Conservation (phyloP, 164 flowering plant genomes). For the Umbellularia californica region DNA sequence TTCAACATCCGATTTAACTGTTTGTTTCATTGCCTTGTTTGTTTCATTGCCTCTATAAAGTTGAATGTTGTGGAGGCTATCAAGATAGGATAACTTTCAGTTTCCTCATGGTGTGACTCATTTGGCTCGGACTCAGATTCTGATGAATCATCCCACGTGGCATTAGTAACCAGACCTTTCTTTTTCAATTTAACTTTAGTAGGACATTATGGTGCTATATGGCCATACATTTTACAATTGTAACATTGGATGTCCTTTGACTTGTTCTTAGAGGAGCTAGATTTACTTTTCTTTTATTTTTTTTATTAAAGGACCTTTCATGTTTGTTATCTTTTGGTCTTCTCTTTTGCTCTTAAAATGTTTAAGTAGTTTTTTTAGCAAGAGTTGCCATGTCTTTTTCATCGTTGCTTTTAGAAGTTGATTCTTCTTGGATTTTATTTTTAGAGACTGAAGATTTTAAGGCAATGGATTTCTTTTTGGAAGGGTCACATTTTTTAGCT, state of each 20-base stretch:
- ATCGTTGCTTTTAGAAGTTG: not conserved
- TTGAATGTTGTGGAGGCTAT: too few relatives aligned
- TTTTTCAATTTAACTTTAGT: not conserved
- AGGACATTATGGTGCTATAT: not conserved
- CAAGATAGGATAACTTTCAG: too few relatives aligned
- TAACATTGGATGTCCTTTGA: not conserved
- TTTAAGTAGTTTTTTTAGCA: too few relatives aligned
- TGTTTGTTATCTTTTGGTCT: too few relatives aligned
- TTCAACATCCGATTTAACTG: too few relatives aligned
- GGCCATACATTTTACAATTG: not conserved
- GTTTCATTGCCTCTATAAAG: too few relatives aligned
- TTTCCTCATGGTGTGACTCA: too few relatives aligned
- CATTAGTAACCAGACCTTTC: not conserved
- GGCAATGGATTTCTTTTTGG: not conserved
- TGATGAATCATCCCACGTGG: not conserved
- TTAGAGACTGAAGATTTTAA: not conserved
- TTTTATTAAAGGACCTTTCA: not conserved
- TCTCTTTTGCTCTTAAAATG: too few relatives aligned
- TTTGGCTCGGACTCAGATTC: not conserved
- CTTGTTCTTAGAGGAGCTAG: not conserved
- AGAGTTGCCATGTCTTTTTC: not conserved
- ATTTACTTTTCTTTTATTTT: not conserved
- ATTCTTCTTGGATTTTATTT: not conserved
- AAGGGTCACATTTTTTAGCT: not conserved
- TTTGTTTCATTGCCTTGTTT: too few relatives aligned